Percentiles rank a stretch among this genome's conserved stretches.
Evolutionary conservation across 208 protist genomes (phyloP).

Genomic region (Leishmania guyanensis): DNA sequence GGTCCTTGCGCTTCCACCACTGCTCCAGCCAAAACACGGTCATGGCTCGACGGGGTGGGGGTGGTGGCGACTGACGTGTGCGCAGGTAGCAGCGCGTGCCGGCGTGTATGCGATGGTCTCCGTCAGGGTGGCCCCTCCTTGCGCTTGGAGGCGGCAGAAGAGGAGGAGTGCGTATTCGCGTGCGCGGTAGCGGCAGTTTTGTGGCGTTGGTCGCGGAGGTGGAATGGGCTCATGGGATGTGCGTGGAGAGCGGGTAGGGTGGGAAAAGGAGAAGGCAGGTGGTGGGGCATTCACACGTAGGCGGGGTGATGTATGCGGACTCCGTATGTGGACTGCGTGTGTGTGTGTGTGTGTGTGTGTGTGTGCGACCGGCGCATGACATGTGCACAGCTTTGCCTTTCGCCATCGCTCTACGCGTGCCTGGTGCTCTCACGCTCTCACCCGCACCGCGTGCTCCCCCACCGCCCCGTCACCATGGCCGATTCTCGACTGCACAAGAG

Average conservation of each 20-base stretch:
- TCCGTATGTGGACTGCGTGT: background rate
- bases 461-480: no score
- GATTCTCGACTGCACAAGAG: background rate
- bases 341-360: no score
- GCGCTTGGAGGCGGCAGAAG: background rate
- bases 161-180: background rate
- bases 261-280: background rate
- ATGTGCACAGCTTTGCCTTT: background rate
- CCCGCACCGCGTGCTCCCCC: background rate
- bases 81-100: background rate
- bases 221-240: background rate
- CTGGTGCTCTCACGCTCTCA: background rate
- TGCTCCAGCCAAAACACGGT: conserved; percentile 43
- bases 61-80: background rate
- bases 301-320: background rate
- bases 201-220: no score
- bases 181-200: no score
- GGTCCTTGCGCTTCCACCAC: conserved; percentile 69
- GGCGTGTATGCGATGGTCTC: background rate
- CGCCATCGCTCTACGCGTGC: background rate
- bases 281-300: background rate
- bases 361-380: background rate
- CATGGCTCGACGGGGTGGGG: conserved; percentile 12
- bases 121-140: background rate
- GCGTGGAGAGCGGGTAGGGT: background rate